These are phyloP conservation scores for Lunularia cruciata DNA, from an alignment of 225 moss, liverwort and hornwort genomes.

Conservation along the genomic window DNA sequence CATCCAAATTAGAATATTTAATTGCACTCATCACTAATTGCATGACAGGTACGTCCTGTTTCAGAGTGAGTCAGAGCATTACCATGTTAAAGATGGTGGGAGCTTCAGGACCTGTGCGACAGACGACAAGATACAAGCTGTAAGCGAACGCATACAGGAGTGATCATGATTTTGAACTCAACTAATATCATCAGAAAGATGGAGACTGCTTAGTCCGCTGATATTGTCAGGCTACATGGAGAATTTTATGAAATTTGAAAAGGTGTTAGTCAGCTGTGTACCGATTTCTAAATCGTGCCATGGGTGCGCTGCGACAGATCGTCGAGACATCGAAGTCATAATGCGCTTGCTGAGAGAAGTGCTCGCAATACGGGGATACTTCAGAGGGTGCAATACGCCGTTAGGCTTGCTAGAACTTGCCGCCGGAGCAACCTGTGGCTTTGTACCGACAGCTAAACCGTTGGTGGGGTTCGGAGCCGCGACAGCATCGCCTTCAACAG, in stretches of 20 bases:
- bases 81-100: constrained; percentile 80
- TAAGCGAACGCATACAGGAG: too few relatives aligned
- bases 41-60: background rate
- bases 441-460: constrained; percentile 5
- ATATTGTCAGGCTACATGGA: background rate
- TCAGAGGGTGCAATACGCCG: constrained; percentile 10
- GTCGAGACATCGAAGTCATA: constrained; percentile 76
- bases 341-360: constrained; percentile 58
- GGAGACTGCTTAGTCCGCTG: too few relatives aligned
- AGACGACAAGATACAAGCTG: background rate
- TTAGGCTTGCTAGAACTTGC: constrained; percentile 1
- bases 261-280: constrained; percentile 9
- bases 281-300: constrained; percentile 99
- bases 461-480: background rate
- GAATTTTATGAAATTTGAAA: background rate
- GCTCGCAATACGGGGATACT: constrained; percentile 36
- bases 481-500: constrained; percentile 13
- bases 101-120: constrained; percentile 77
- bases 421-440: background rate
- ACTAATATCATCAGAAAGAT: too few relatives aligned
- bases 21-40: too few relatives aligned
- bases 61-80: constrained; percentile 11
- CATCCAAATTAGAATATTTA: too few relatives aligned
- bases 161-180: background rate
- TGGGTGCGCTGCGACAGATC: constrained; percentile 95